Evolutionary conservation across 2,329 filamentous ascomycete species (phyloP).

Genomic region (Magnaporthiopsis rhizophila): DNA sequence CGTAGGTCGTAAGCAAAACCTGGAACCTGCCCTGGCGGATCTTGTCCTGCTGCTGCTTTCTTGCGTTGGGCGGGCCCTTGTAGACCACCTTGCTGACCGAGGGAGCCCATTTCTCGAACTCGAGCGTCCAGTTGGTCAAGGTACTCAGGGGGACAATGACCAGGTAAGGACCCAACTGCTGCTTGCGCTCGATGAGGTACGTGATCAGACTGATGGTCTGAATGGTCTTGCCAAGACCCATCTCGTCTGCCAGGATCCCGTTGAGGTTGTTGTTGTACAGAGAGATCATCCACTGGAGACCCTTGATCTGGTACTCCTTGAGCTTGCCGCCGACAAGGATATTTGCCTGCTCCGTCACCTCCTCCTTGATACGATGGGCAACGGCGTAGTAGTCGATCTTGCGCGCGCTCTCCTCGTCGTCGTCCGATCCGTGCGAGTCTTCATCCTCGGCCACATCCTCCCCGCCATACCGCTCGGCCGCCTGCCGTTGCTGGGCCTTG

Average conservation of each 20-base stretch:
- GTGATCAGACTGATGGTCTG: constrained; percentile 97
- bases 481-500: constrained; percentile 82
- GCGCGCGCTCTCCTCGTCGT: constrained; percentile 59
- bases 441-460: constrained; percentile 47
- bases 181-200: constrained; percentile 93
- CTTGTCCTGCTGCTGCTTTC: constrained; percentile 86
- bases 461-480: constrained; percentile 69
- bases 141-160: constrained; percentile 97
- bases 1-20: constrained; percentile 93
- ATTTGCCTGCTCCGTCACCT: constrained; percentile 71
- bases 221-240: constrained; percentile 99
- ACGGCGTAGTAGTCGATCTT: constrained; percentile 99
- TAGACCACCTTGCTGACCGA: constrained; percentile 83
- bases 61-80: constrained; percentile 83
- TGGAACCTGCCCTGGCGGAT: constrained; percentile 95
- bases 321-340: constrained; percentile 87
- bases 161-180: constrained; percentile 83
- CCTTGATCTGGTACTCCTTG: constrained; percentile 98
- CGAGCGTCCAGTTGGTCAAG: constrained; percentile 95
- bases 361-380: constrained; percentile 91
- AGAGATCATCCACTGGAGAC: constrained; percentile 99
- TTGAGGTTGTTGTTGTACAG: constrained; percentile 99
- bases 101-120: constrained; percentile 98
- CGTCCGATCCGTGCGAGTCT: constrained; percentile 51
- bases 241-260: constrained; percentile 96